A percentile compares a stretch with the other conserved stretches of the same genome.
Evolutionary conservation across 1,139 yeast species (phyloP).

Genomic region (Pneumocystis carinii): DNA sequence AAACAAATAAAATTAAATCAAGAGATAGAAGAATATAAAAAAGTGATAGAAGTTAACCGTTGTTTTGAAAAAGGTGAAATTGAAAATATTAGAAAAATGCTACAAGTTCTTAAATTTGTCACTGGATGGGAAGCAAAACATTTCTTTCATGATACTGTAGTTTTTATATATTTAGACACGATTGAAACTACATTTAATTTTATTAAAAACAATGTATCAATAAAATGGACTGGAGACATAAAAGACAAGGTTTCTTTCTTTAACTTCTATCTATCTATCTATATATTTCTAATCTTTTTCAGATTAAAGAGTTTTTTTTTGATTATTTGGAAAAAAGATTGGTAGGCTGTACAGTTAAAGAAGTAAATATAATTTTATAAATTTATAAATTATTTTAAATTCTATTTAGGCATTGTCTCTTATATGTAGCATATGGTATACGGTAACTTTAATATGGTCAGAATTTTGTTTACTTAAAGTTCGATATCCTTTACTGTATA

Average conservation of each 20-base stretch:
- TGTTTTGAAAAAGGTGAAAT: slow-evolving; percentile 28
- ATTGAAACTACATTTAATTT: neutral
- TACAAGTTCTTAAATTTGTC: neutral
- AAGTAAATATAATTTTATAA: neutral
- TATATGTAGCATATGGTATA: neutral
- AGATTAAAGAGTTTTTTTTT: neutral
- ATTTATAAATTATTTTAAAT: neutral
- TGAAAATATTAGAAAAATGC: slow-evolving; percentile 31
- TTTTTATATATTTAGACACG: neutral
- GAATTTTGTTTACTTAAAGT: neutral
- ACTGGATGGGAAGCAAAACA: slow-evolving; percentile 10
- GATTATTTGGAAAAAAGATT: neutral
- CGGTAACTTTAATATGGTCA: neutral
- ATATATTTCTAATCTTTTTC: neutral
- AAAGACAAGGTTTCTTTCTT: neutral
- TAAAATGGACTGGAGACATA: neutral
- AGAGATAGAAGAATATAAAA: slow-evolving; percentile 12
- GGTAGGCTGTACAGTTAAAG: neutral
- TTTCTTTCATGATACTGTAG: neutral
- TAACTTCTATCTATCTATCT: neutral
- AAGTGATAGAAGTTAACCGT: slow-evolving; percentile 10
- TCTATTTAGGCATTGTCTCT: neutral
- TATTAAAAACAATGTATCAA: neutral
- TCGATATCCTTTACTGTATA: neutral
- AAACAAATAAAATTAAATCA: slow-evolving; percentile 2